Evolutionary conservation across 2,329 filamentous ascomycete genomes (phyloP).

Genomic region (Scleromitrula shiraiana): DNA sequence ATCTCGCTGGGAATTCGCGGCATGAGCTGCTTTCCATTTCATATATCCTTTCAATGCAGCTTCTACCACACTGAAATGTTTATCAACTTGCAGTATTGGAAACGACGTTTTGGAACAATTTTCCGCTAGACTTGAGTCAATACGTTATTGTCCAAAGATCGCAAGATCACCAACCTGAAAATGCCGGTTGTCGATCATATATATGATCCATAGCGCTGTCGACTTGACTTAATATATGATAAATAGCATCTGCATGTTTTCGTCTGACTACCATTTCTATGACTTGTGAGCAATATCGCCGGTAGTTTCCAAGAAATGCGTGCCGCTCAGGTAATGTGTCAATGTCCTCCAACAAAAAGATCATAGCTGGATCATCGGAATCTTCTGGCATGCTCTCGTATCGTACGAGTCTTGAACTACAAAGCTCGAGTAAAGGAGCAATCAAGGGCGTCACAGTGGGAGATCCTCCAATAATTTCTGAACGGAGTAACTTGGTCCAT

Average conservation of each 20-base stretch:
- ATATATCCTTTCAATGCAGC: slow-evolving; percentile 81
- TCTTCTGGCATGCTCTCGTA: slow-evolving; percentile 85
- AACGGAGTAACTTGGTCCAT: slow-evolving; percentile 76
- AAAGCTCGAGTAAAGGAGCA: slow-evolving; percentile 71
- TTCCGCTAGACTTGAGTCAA: slow-evolving; percentile 32
- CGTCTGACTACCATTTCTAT: slow-evolving; percentile 81
- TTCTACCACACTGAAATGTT: slow-evolving; percentile 83
- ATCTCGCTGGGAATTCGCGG: slow-evolving; percentile 40
- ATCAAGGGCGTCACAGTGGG: slow-evolving; percentile 54
- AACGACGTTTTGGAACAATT: slow-evolving; percentile 62
- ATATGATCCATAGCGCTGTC: slow-evolving; percentile 67
- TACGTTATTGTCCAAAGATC: slow-evolving; percentile 3
- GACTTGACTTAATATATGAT: slow-evolving; percentile 75
- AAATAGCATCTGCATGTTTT: slow-evolving; percentile 75
- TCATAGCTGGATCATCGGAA: slow-evolving; percentile 67
- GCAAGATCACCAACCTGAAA: slow-evolving; percentile 47
- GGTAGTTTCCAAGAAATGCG: slow-evolving; percentile 91
- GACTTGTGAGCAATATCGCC: slow-evolving; percentile 78
- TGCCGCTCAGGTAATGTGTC: slow-evolving; percentile 91
- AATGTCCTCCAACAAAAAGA: slow-evolving; percentile 86
- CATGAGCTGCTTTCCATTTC: slow-evolving; percentile 58
- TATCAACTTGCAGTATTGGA: slow-evolving; percentile 72
- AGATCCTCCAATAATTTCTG: slow-evolving; percentile 60
- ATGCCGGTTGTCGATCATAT: slow-evolving; percentile 60
- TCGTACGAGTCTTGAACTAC: slow-evolving; percentile 73